These are phyloP conservation scores for Craspedostauros australis DNA, from an alignment of 108 stramenopile species.

Conservation along the genomic window DNA sequence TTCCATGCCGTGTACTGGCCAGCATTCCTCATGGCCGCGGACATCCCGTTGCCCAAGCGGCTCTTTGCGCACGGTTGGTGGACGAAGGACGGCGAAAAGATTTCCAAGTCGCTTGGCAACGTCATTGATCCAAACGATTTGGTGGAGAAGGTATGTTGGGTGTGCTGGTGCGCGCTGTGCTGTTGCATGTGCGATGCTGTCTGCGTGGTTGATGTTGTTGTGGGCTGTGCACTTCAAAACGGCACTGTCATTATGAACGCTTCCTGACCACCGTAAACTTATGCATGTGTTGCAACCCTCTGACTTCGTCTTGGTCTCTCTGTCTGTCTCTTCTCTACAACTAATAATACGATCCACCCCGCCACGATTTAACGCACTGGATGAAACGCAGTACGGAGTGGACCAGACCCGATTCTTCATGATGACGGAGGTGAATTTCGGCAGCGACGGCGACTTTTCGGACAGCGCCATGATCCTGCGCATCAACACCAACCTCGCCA, in stretches of 20 bases:
- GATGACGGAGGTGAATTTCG: constrained; percentile 86
- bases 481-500: constrained; percentile 84
- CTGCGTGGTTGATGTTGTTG: background rate
- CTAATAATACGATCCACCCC: too few relatives aligned
- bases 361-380: too few relatives aligned
- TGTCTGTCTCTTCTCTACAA: too few relatives aligned
- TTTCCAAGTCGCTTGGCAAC: constrained; percentile 91
- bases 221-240: too few relatives aligned
- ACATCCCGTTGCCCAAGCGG: constrained; percentile 83
- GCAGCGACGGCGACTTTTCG: constrained; percentile 90
- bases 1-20: constrained; percentile 99
- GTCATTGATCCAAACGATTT: constrained; percentile 92
- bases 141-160: constrained; percentile 53
- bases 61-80: constrained; percentile 98
- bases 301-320: too few relatives aligned
- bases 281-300: background rate
- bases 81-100: constrained; percentile 96
- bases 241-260: background rate
- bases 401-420: constrained; percentile 93
- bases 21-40: constrained; percentile 94
- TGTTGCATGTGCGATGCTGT: background rate
- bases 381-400: constrained; percentile 83
- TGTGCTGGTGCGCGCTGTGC: background rate
- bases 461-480: constrained; percentile 78
- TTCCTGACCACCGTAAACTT: background rate